phyloP scores from a whole-genome alignment of 441 rosid species.

The Arabidopsis lyrata region DNA sequence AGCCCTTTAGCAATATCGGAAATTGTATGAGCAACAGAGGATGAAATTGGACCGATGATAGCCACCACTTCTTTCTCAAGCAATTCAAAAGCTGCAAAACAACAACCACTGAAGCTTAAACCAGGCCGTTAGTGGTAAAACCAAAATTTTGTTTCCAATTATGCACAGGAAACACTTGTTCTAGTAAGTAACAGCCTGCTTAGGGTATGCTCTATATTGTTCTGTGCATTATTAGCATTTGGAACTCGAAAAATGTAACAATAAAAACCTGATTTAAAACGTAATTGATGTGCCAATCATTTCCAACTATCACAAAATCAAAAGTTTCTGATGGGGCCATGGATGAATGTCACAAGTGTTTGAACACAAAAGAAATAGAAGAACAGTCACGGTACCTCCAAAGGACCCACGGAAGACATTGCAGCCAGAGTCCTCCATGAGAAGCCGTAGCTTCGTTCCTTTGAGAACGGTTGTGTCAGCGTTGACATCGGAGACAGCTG shows the following conservation, averaged over 20 bases:
- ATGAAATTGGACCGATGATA: constrained; percentile 84
- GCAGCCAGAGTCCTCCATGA: constrained; percentile 60
- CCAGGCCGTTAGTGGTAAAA: constrained; percentile 6
- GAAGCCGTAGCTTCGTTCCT: constrained; percentile 58
- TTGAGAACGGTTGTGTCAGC: constrained; percentile 58
- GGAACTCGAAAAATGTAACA: background rate
- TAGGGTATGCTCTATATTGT: background rate
- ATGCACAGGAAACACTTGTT: background rate
- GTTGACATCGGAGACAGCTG: constrained; percentile 75
- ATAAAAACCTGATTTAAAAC: constrained; percentile 27
- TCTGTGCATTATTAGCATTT: constrained; percentile 11
- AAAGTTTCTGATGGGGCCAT: background rate
- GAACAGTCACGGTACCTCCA: constrained; percentile 54
- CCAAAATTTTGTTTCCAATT: background rate
- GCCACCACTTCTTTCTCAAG: constrained; percentile 72
- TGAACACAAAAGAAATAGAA: constrained; percentile 16
- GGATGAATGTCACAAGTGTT: constrained; percentile 22
- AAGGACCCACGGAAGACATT: constrained; percentile 75
- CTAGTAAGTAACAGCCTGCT: background rate
- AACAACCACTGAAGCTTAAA: constrained; percentile 23
- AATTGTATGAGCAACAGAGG: constrained; percentile 75
- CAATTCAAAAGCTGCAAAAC: constrained; percentile 68
- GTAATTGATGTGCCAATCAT: background rate
- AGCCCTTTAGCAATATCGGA: constrained; percentile 70
- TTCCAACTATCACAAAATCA: constrained; percentile 2